phyloP scores from a whole-genome alignment of 2,329 filamentous ascomycete genomes.

The Pseudocercospora fijiensis region DNA sequence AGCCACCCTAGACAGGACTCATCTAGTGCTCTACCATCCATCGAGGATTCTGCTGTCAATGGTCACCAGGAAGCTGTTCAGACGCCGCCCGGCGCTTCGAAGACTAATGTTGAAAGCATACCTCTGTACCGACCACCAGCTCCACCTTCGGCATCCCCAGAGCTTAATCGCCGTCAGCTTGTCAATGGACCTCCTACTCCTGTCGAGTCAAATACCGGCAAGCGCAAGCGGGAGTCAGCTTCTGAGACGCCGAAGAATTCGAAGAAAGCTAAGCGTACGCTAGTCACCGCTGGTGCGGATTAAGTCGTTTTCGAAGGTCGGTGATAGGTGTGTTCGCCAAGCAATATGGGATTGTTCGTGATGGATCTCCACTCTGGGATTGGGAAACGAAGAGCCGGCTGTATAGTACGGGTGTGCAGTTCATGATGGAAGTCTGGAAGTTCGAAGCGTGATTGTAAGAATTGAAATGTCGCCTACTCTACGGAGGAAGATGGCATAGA shows the following conservation, averaged over 20 bases:
- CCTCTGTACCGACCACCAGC: slow-evolving; percentile 35
- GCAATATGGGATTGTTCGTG: neutral
- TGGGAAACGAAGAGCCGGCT: neutral
- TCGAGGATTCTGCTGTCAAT: slow-evolving; percentile 6
- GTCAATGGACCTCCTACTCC: slow-evolving; percentile 15
- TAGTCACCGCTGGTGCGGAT: slow-evolving; percentile 3
- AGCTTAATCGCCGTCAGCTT: slow-evolving; percentile 29
- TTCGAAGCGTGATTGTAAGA: neutral
- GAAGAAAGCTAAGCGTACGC: slow-evolving; percentile 13
- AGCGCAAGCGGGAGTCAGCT: slow-evolving; percentile 29
- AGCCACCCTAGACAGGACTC: neutral
- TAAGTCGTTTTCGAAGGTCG: neutral
- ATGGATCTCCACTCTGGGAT: slow-evolving; percentile 7
- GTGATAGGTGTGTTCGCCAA: neutral
- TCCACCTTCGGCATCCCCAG: slow-evolving; percentile 34
- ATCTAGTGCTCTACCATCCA: slow-evolving; percentile 9
- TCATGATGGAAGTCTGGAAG: neutral
- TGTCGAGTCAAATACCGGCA: slow-evolving; percentile 13
- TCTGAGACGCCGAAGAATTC: slow-evolving; percentile 18
- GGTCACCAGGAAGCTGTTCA: slow-evolving; percentile 3
- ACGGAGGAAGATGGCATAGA: neutral
- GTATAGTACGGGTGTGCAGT: neutral
- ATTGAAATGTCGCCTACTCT: neutral
- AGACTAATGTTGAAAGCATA: slow-evolving; percentile 20
- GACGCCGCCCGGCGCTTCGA: slow-evolving; percentile 17